Percentiles rank a stretch among this genome's conserved stretches.
These are phyloP conservation scores for Lepidium didymum DNA, from an alignment of 345 rosid species.

Conservation along the genomic window DNA sequence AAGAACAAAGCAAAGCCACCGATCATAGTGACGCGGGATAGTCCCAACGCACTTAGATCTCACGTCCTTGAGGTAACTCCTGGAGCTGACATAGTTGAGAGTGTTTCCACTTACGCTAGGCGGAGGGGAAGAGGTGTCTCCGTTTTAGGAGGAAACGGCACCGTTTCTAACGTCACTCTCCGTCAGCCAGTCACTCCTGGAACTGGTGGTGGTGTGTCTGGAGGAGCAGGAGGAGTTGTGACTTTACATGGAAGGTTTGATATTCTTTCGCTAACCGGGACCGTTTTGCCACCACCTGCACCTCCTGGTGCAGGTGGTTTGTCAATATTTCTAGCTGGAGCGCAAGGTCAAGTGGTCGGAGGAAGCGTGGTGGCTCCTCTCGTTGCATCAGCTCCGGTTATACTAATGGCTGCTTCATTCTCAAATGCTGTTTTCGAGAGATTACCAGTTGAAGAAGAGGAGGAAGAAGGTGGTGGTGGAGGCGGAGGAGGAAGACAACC, in stretches of 20 bases:
- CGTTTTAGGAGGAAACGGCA: slow-evolving; percentile 62
- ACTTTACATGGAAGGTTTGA: slow-evolving; percentile 81
- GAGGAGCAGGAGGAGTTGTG: slow-evolving; percentile 47
- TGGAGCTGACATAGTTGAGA: slow-evolving; percentile 61
- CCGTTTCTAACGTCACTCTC: slow-evolving; percentile 54
- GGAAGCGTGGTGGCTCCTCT: slow-evolving; percentile 65
- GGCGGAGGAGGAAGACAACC: slow-evolving; percentile 22
- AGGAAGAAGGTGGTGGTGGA: slow-evolving; percentile 12
- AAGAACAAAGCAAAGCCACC: slow-evolving; percentile 75
- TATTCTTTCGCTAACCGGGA: slow-evolving; percentile 68
- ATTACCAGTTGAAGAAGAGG: slow-evolving; percentile 55
- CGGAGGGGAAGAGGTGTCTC: slow-evolving; percentile 72
- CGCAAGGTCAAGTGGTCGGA: slow-evolving; percentile 78
- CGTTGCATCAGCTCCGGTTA: slow-evolving; percentile 58
- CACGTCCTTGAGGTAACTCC: slow-evolving; percentile 63
- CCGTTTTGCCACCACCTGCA: slow-evolving; percentile 79
- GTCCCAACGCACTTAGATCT: slow-evolving; percentile 70
- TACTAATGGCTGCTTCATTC: slow-evolving; percentile 74
- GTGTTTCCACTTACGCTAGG: slow-evolving; percentile 49
- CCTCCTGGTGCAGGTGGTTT: slow-evolving; percentile 74
- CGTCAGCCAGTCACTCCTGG: slow-evolving; percentile 57
- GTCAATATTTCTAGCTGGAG: slow-evolving; percentile 66
- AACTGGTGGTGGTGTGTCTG: slow-evolving; percentile 6
- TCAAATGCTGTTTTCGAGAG: slow-evolving; percentile 71
- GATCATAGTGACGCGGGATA: slow-evolving; percentile 60